Evolutionary conservation across 768 basidiomycete genomes (phyloP), one percentile per base, ranked within the genome.

Genomic region (Naganishia vishniacii): DNA sequence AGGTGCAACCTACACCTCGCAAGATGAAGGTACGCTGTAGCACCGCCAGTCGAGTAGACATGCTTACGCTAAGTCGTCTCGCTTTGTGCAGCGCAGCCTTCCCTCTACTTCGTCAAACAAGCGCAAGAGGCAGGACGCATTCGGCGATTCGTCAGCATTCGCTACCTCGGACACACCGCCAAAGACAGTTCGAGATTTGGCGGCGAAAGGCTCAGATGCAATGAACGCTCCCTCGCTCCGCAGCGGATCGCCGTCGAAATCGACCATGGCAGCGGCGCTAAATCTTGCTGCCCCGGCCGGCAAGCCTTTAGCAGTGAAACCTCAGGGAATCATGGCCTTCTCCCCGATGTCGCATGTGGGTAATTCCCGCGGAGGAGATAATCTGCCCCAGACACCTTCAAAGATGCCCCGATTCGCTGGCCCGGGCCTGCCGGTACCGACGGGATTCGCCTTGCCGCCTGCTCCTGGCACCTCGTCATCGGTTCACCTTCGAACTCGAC

Each of bases 311-410:
- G 49, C 31, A 11, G n/a, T 5, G 12, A 20, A 26, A 40, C 11
- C 37, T 9, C n/a, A 56, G 26, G 34, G 53, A 18, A 56, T 56
- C 53, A 56, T 56, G 53, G 53, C 53, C 4, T 56, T 56, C 34
- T 56, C 53, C 11, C 53, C 53, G 3, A 56, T 56, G 53, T 25
- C 53, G 15, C 37, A 34, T 15, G 18, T 44, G 18, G 42, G n/a
- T n/a, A 8, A 20, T 1, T 4, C 37, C 23, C 8, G 4, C 18
- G 53, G 34, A 37, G 9, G 34, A 40, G 40, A 41, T 37, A 18
- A 11, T 6, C 37, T 51, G n/a, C 49, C 53, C 3, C 32, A 56
- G 11, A 56, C 53, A 37, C 53, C 53, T 37, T 40, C 53, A 12
- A 41, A 56, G 37, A 25, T 13, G 37, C 8, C 37, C 2, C 32